phyloP scores from a whole-genome alignment of 2,329 filamentous ascomycete genomes.

The Colletotrichum viniferum region DNA sequence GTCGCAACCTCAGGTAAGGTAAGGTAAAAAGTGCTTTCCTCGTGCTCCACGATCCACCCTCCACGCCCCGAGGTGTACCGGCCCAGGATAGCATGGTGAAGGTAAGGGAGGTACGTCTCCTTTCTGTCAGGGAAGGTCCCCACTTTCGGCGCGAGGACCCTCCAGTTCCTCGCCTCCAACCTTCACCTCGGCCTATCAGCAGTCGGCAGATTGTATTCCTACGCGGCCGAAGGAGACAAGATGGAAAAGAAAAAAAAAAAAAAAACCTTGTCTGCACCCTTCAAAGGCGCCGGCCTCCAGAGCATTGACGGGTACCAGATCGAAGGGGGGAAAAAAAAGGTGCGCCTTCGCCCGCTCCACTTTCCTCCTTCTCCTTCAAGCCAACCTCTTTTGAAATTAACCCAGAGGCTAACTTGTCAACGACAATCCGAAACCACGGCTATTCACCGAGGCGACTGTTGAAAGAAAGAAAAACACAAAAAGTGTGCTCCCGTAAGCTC shows the following conservation, averaged over 20 bases:
- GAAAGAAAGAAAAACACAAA: background rate
- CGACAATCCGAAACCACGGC: constrained; percentile 14
- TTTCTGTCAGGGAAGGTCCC: constrained; percentile 5
- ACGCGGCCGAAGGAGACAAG: background rate
- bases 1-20: background rate
- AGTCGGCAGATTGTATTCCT: constrained; percentile 3
- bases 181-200: constrained; percentile 16
- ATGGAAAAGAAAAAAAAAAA: background rate
- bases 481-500: background rate
- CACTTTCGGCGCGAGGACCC: constrained; percentile 6
- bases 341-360: background rate
- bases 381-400: constrained; percentile 8
- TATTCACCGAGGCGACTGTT: constrained; percentile 8
- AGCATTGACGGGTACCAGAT: background rate
- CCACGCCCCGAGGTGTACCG: background rate
- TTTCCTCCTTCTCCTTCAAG: background rate
- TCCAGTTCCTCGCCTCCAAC: constrained; percentile 1
- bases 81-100: background rate
- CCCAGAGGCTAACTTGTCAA: background rate
- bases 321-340: background rate
- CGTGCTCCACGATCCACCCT: background rate
- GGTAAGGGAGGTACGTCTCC: constrained; percentile 1
- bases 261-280: background rate
- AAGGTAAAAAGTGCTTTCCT: background rate
- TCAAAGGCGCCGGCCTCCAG: background rate